A percentile compares a stretch with the other conserved stretches of the same genome.
Conservation (phyloP, 176 grass and related monocot species). For the Raddia guianensis region DNA sequence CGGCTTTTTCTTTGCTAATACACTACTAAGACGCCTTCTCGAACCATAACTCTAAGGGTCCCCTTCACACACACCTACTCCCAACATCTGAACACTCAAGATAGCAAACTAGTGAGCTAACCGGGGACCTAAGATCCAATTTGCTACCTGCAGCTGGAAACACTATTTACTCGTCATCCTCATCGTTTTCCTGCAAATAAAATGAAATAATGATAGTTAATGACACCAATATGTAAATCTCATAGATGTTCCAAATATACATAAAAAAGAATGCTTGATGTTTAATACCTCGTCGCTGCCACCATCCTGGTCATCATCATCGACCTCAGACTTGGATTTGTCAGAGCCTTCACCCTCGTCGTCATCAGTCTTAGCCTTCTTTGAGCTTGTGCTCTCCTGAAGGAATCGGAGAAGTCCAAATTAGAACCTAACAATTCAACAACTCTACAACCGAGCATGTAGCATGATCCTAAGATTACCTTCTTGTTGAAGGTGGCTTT, state of each 20-base stretch:
- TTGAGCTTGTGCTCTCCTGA: constrained; percentile 58
- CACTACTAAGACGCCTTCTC: constrained; percentile 40
- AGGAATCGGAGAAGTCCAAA: not conserved
- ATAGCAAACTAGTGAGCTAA: constrained; percentile 59
- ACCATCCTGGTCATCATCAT: constrained; percentile 53
- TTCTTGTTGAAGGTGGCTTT: constrained; percentile 70
- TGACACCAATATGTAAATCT: not conserved
- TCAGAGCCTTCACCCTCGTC: constrained; percentile 64
- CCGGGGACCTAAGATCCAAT: constrained; percentile 49
- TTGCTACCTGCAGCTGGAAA: constrained; percentile 42
- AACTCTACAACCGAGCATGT: not conserved
- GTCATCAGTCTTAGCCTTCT: constrained; percentile 57
- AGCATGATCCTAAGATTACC: constrained; percentile 26
- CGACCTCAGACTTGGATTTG: constrained; percentile 77
- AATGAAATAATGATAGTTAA: constrained; percentile 2
- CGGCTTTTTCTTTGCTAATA: constrained; percentile 55
- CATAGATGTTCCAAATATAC: not conserved
- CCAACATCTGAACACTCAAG: constrained; percentile 30
- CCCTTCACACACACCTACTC: constrained; percentile 36
- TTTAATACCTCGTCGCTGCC: constrained; percentile 59
- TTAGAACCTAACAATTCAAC: not conserved
- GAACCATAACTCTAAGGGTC: constrained; percentile 32
- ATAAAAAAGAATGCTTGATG: not conserved
- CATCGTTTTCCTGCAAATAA: constrained; percentile 58
- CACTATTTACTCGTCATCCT: constrained; percentile 70